Base-by-base conservation (phyloP, 345 rosid genomes). In the Lagerstroemia speciosa region DNA sequence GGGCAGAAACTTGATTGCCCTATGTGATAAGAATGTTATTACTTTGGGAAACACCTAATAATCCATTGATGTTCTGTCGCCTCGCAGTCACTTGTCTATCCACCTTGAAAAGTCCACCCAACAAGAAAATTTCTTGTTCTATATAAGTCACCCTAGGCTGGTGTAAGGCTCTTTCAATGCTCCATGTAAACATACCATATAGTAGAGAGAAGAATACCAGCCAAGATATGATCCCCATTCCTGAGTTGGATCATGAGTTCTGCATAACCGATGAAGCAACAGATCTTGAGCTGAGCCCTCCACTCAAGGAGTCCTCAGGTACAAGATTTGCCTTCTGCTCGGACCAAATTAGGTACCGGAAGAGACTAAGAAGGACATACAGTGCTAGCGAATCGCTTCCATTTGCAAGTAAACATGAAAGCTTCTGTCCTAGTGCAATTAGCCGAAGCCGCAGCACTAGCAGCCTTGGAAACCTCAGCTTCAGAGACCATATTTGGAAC, bases 401-500 rank as follows among this genome's bases (percentile, higher is more conserved):
- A 6, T 24, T 55, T 1, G 29, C 31, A 15, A 55, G 20, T 27
- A 64, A 16, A 5, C 31, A 61, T 8, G 26, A 70, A n/a, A 69
- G 70, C 37, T 57, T 67, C 27, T 6, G 62, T 22, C 7, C 70
- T 12, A 62, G 34, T 36, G 36, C 74, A 63, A 66, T 76, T 22
- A 66, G 79, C 70, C 73, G 80, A 41, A 76, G 72, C 48, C 69
- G 72, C 71, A 80, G 86, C 73, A 70, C 32, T 12, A 57, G 52
- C 67, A 82, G 78, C 76, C 70, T 79, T 45, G 75, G 33, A 37
- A 76, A 62, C 70, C 76, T 64, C 8, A 81, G 76, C 24, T 79
- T 87, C 74, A 60, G 88, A 60, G 86, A 85, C 69, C 87, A 85
- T 68, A 65, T 85, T 33, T 58, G 76, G 83, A 75, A 74, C 38